phyloP scores from a whole-genome alignment of 768 basidiomycete species.

The Boletus insuetus region DNA sequence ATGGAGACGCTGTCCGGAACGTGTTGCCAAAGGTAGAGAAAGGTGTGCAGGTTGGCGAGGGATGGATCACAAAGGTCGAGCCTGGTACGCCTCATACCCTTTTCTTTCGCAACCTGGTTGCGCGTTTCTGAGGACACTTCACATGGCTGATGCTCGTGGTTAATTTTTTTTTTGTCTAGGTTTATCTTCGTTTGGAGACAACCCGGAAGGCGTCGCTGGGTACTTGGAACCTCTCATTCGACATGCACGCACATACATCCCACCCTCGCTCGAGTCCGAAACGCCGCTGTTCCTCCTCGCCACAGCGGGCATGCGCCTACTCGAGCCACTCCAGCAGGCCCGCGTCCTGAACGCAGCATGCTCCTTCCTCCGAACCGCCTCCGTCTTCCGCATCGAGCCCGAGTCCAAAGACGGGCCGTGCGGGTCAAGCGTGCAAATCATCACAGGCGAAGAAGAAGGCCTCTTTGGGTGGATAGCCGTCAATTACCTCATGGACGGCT shows the following conservation, averaged over 20 bases:
- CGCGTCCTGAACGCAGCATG: conserved; percentile 77
- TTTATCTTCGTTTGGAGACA: conserved; percentile 74
- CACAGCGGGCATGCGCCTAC: conserved; percentile 95
- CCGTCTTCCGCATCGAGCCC: conserved; percentile 72
- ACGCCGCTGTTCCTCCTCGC: conserved; percentile 95
- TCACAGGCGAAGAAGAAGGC: conserved; percentile 97
- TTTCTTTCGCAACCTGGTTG: too few relatives aligned
- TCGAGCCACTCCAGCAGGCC: conserved; percentile 65
- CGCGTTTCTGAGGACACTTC: too few relatives aligned
- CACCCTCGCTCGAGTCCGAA: conserved; percentile 76
- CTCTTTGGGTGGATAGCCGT: conserved; percentile 99
- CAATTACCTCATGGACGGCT: conserved; percentile 98
- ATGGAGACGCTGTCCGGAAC: conserved; percentile 47
- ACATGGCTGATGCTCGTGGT: not conserved
- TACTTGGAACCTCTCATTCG: conserved; percentile 82
- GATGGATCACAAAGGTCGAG: conserved; percentile 90
- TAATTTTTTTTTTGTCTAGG: conserved; percentile 44
- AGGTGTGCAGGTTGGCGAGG: conserved; percentile 74
- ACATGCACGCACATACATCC: conserved; percentile 81
- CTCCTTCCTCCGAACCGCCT: conserved; percentile 67
- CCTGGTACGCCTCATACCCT: conserved; percentile 64
- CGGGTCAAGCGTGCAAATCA: conserved; percentile 89
- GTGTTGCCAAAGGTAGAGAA: conserved; percentile 86
- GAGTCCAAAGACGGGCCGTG: conserved; percentile 74
- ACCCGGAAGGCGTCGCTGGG: conserved; percentile 63